Evolutionary conservation across 78 protist species (phyloP).

Genomic region (Cavenderia fasciculata): DNA sequence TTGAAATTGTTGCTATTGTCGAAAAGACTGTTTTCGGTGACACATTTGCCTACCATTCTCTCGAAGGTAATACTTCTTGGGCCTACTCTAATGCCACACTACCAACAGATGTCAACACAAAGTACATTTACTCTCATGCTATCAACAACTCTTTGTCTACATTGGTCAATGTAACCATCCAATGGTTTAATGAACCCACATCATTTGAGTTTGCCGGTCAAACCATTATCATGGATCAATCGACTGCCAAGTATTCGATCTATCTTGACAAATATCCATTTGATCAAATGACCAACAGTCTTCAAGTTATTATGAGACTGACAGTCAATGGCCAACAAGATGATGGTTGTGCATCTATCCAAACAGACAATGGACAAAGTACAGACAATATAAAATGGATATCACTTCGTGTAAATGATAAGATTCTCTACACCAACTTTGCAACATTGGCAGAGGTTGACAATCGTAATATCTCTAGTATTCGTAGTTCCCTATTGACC

Average conservation of each 20-base stretch:
- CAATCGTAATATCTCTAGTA: not conserved
- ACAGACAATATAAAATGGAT: not conserved
- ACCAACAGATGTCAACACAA: not conserved
- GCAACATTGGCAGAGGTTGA: not conserved
- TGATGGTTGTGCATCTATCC: not conserved
- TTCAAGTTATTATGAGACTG: not conserved
- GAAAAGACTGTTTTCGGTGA: too few species aligned
- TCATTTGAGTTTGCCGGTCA: not conserved
- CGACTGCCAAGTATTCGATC: conserved; percentile 9
- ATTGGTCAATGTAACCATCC: not conserved
- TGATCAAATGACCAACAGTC: not conserved
- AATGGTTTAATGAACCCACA: conserved; percentile 1
- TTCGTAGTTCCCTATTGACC: not conserved
- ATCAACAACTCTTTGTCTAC: not conserved
- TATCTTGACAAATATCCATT: not conserved
- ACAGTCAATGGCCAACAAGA: not conserved
- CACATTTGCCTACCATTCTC: too few species aligned
- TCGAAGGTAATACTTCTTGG: too few species aligned
- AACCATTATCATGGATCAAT: not conserved
- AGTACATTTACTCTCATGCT: not conserved
- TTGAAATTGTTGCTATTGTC: too few species aligned
- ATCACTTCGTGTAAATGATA: not conserved
- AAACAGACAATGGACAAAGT: not conserved
- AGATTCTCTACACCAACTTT: not conserved
- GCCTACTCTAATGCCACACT: too few species aligned